These are phyloP conservation scores for Amanita pseudoporphyria DNA, from an alignment of 768 basidiomycete genomes.

Conservation along the genomic window DNA sequence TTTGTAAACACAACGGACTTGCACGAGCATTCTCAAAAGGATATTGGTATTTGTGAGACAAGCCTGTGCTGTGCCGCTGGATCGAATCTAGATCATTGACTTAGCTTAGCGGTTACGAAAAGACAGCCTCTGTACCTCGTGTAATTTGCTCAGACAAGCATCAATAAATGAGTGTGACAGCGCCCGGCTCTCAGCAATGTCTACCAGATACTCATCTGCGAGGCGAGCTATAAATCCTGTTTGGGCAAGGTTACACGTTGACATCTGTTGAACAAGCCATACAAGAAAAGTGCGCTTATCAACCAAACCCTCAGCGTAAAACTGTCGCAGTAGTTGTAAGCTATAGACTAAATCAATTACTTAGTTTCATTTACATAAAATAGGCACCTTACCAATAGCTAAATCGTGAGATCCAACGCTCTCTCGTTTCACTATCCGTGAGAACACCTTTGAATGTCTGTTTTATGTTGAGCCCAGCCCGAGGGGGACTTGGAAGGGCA, in stretches of 20 bases:
- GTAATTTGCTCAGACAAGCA: conserved; percentile 55
- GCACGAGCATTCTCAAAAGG: conserved; percentile 46
- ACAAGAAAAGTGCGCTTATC: conserved; percentile 68
- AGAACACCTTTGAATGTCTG: conserved; percentile 78
- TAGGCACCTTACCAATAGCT: conserved; percentile 51
- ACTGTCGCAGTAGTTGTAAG: conserved; percentile 60
- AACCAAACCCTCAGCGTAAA: conserved; percentile 74
- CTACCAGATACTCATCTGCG: conserved; percentile 74
- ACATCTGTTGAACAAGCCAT: conserved; percentile 75
- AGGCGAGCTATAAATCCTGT: conserved; percentile 65
- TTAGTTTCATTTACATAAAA: neutral
- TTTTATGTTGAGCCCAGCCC: conserved; percentile 71
- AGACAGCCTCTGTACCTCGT: conserved; percentile 37
- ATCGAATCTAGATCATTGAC: conserved; percentile 34
- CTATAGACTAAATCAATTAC: conserved; percentile 24
- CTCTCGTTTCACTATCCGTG: conserved; percentile 58
- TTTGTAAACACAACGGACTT: conserved; percentile 32
- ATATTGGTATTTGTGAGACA: conserved; percentile 44
- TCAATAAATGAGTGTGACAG: conserved; percentile 62
- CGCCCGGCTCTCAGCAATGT: conserved; percentile 56
- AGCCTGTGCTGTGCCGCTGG: conserved; percentile 38
- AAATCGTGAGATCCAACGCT: conserved; percentile 73
- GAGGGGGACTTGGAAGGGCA: conserved; percentile 67
- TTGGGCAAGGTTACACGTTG: conserved; percentile 73
- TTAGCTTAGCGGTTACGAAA: neutral